Evolutionary conservation across 345 rosid genomes (phyloP).

Genomic region (Arabidopsis suecica): DNA sequence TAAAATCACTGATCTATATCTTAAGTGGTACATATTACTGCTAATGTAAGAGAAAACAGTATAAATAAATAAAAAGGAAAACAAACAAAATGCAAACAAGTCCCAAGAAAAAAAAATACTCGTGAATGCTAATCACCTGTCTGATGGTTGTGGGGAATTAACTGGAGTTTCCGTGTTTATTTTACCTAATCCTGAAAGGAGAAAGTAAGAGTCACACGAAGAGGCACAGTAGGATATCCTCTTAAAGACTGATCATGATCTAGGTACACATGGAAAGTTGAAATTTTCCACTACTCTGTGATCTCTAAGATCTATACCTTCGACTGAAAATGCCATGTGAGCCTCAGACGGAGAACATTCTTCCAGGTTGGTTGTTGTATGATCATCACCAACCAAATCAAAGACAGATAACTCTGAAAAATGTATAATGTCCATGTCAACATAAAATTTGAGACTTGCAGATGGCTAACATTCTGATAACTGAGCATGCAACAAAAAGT

Average conservation of each 20-base stretch:
- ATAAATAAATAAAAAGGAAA: background rate
- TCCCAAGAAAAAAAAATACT: constrained; percentile 6
- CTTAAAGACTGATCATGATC: constrained; percentile 4
- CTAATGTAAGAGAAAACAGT: constrained; percentile 11
- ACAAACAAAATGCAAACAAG: background rate
- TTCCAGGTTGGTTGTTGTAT: constrained; percentile 45
- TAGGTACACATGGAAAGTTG: background rate
- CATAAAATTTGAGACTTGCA: constrained; percentile 14
- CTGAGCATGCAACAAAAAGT: background rate
- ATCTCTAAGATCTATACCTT: constrained; percentile 55
- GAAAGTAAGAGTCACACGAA: constrained; percentile 31
- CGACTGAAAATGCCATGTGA: constrained; percentile 85
- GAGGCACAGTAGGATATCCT: constrained; percentile 6
- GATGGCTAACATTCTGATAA: constrained; percentile 21
- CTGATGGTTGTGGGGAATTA: constrained; percentile 59
- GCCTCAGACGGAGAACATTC: constrained; percentile 57
- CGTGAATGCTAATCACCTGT: constrained; percentile 53
- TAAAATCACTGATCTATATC: constrained; percentile 21
- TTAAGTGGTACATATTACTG: constrained; percentile 22
- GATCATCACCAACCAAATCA: constrained; percentile 79
- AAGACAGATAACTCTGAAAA: constrained; percentile 68
- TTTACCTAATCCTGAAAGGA: constrained; percentile 72
- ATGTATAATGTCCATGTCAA: constrained; percentile 19
- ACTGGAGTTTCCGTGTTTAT: constrained; percentile 68
- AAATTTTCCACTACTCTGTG: background rate